Evolutionary conservation across 768 basidiomycete genomes (phyloP), one percentile per base, ranked within the genome.

Genomic region (Agaricus subrufescens): DNA sequence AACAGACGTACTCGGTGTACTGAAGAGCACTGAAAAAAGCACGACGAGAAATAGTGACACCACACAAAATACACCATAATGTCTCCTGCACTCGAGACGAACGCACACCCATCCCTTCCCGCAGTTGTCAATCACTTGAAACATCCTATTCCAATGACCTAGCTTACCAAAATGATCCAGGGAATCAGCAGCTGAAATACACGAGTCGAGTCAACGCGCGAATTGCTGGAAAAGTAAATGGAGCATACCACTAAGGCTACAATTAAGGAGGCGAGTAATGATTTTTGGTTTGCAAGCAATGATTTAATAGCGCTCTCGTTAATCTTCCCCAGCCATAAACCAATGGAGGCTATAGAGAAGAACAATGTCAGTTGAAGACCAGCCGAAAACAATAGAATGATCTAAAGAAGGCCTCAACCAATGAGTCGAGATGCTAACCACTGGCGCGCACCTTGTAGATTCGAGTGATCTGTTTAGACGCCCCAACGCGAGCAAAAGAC

Each of bases 271-370:
- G 66, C 76, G n/a, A 75, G 61, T 53, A 79, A 80, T 11, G 77
- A 26, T 10, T 56, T 61, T 37, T 66, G 61, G 53, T 76, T 69
- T 0, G 66, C 55, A 23, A 73, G 69, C n/a, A 77, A 59, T 11
- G 52, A 48, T n/a, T 64, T 66, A 38, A 79, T 66, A 10, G 66
- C 54, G 1, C 71, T 72, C 43, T 67, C 67, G 25, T 69, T 71
- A 6, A 79, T 70, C 62, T 80, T 78, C 59, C 75, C 71, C 23
- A 80, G 71, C 82, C 82, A 84, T 56, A 81, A 64, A 1, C 65
- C 72, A 2, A 75, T 69, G 14, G 76, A 73, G 6, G 76, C 73
- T 4, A 83, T 43, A 2, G 71, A 70, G 61, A 84, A 82, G 65
- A 84, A 83, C 4, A 67, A 66, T 1, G 77, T 65, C 4, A 83